Evolutionary conservation across 495 filamentous ascomycete genomes (phyloP).

Genomic region (Lindgomyces ingoldianus): DNA sequence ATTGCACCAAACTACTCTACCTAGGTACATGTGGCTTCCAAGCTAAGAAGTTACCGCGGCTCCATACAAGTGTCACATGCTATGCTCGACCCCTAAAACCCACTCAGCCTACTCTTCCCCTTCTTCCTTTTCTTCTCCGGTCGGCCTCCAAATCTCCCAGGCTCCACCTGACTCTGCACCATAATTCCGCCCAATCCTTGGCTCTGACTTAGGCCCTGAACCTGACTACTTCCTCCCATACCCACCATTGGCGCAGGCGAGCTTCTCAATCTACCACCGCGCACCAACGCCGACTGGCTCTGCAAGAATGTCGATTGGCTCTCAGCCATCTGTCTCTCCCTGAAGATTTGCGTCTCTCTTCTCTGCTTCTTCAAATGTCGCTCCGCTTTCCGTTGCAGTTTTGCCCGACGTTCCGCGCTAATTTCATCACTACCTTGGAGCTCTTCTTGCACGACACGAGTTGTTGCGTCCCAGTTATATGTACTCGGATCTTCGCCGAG

Average conservation of each 20-base stretch:
- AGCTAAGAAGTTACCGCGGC: too few species aligned
- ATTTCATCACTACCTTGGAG: slow-evolving; percentile 5
- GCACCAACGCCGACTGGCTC: neutral
- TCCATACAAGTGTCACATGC: neutral
- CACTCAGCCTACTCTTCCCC: slow-evolving; percentile 35
- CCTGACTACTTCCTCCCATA: slow-evolving; percentile 15
- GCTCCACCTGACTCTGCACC: slow-evolving; percentile 42
- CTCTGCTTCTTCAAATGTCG: slow-evolving; percentile 16
- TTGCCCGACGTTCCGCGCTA: neutral
- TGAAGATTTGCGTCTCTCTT: slow-evolving; percentile 6
- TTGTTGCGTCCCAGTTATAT: slow-evolving; percentile 33
- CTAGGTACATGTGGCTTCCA: too few species aligned
- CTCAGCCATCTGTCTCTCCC: neutral
- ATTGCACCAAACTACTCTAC: too few species aligned
- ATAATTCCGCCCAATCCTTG: slow-evolving; percentile 6
- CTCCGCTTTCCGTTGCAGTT: slow-evolving; percentile 10
- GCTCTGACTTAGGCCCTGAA: slow-evolving; percentile 12
- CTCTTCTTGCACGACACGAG: slow-evolving; percentile 9
- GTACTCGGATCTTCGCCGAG: slow-evolving; percentile 21
- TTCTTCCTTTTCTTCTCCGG: slow-evolving; percentile 44
- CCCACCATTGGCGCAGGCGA: slow-evolving; percentile 14
- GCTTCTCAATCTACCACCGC: neutral
- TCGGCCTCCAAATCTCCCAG: slow-evolving; percentile 41
- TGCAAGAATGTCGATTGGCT: slow-evolving; percentile 12
- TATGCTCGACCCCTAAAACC: slow-evolving; percentile 30